Percentiles rank a stretch among this genome's conserved stretches.
Evolutionary conservation across 768 basidiomycete genomes (phyloP).

Genomic region (Boletus subcaerulescens): DNA sequence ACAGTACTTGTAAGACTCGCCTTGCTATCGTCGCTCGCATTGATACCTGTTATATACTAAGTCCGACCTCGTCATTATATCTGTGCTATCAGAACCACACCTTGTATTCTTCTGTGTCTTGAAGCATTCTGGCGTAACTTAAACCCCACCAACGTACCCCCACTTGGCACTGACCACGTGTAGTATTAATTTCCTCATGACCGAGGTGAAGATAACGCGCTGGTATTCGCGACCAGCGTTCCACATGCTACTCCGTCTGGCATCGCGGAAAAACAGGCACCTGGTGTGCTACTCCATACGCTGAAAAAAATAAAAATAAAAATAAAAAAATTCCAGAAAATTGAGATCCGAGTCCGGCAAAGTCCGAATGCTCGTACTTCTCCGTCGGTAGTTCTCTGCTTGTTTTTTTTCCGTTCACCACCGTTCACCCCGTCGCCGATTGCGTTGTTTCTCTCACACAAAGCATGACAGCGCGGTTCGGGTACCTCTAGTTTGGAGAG

Average conservation of each 20-base stretch:
- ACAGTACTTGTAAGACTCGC: background rate
- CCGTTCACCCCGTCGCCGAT: background rate
- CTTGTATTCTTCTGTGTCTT: slow-evolving; percentile 20
- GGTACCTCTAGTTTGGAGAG: background rate
- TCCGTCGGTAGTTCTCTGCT: slow-evolving; percentile 4
- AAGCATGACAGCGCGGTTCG: slow-evolving; percentile 5
- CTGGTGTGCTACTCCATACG: slow-evolving; percentile 2
- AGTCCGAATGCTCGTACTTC: slow-evolving; percentile 14
- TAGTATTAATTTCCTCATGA: slow-evolving; percentile 8
- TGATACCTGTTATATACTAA: slow-evolving; percentile 23
- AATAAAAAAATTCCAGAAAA: slow-evolving; percentile 1
- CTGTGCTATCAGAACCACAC: slow-evolving; percentile 17
- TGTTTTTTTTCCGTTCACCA: too few relatives aligned
- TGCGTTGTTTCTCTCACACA: slow-evolving; percentile 8
- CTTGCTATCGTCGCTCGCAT: slow-evolving; percentile 13
- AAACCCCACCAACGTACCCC: background rate
- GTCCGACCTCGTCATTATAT: slow-evolving; percentile 16
- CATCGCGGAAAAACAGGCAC: slow-evolving; percentile 10
- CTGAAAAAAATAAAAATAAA: background rate
- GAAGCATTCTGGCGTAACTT: slow-evolving; percentile 16
- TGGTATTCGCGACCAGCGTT: background rate
- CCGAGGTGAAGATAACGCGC: slow-evolving; percentile 6
- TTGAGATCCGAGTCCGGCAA: slow-evolving; percentile 22
- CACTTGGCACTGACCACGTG: slow-evolving; percentile 7
- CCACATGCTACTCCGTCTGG: slow-evolving; percentile 12